Conservation (phyloP, 441 rosid genomes). For the Manihot esculenta region DNA sequence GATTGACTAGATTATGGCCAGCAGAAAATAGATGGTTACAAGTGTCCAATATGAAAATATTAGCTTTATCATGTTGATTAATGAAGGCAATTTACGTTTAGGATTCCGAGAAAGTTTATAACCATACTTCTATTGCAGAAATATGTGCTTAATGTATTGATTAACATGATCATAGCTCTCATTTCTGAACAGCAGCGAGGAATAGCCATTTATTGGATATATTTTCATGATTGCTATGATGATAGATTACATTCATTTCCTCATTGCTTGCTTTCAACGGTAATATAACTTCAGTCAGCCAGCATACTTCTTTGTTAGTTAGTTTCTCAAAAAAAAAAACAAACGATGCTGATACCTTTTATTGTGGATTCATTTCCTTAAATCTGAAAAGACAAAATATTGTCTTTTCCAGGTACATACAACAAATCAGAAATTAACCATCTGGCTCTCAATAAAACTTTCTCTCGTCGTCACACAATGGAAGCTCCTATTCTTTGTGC, state of each 20-base stretch:
- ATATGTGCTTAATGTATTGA: neutral
- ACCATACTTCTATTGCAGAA: neutral
- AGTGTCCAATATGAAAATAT: neutral
- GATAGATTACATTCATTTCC: too few species aligned
- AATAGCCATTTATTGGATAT: neutral
- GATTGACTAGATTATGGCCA: too few species aligned
- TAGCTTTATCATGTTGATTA: neutral
- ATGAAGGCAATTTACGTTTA: neutral
- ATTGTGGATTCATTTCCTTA: neutral
- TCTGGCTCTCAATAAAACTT: conserved; percentile 4
- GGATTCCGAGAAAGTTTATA: neutral
- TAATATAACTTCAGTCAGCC: neutral
- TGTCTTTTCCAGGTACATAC: conserved; percentile 18
- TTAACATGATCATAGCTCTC: neutral
- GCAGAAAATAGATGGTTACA: neutral
- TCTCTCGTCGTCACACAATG: conserved; percentile 24
- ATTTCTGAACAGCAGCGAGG: neutral
- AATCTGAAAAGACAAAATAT: neutral
- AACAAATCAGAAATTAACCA: neutral
- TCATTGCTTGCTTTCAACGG: neutral
- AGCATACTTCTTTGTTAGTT: neutral
- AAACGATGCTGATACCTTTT: neutral
- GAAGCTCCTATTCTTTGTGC: conserved; percentile 52
- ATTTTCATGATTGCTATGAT: neutral
- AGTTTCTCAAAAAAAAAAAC: neutral